Conservation (phyloP, 225 moss, liverwort and hornwort genomes). For the Anthoceros angustus region DNA sequence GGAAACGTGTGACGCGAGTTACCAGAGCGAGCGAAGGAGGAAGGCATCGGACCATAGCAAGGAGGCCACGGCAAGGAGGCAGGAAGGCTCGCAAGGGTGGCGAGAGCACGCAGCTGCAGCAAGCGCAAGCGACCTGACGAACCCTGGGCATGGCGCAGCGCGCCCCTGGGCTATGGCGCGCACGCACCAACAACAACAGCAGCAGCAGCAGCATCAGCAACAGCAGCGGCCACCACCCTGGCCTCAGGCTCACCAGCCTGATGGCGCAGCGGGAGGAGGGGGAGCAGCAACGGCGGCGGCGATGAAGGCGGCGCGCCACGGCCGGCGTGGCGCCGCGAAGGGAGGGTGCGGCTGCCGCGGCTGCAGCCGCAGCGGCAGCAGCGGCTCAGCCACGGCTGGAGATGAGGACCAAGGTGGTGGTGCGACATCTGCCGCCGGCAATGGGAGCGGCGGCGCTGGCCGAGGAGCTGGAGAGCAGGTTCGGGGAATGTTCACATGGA, state of each 20-base stretch:
- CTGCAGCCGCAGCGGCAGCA: background rate
- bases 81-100: too few species aligned
- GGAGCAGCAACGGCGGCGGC: background rate
- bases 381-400: background rate
- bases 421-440: slow-evolving; percentile 80
- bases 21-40: too few species aligned
- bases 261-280: background rate
- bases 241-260: slow-evolving; percentile 1
- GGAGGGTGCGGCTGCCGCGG: background rate
- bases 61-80: too few species aligned
- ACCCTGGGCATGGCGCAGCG: slow-evolving; percentile 2
- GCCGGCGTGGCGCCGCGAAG: background rate
- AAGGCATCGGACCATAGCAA: too few species aligned
- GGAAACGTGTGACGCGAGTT: too few species aligned
- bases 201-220: too few species aligned
- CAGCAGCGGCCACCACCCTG: background rate
- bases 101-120: too few species aligned
- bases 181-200: background rate
- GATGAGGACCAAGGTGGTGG: slow-evolving; percentile 92
- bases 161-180: background rate
- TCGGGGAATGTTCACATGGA: slow-evolving; percentile 47
- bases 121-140: background rate
- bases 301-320: background rate
- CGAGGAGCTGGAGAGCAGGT: slow-evolving; percentile 63
- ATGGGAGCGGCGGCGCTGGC: slow-evolving; percentile 38